phyloP scores from a whole-genome alignment of 192 early-diverging fungal genomes.

The Backusella psychrophila region DNA sequence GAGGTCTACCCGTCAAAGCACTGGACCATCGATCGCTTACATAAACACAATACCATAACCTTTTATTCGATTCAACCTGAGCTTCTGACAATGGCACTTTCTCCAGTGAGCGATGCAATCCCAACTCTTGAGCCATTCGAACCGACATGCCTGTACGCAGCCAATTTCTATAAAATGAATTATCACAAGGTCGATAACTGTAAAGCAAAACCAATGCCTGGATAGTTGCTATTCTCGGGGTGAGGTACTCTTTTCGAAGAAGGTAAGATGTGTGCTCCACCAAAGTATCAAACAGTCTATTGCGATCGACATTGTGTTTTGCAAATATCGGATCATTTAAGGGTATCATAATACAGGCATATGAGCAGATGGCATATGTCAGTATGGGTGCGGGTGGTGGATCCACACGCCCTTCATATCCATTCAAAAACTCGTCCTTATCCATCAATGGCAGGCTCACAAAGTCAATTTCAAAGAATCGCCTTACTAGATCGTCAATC shows the following conservation, averaged over 20 bases:
- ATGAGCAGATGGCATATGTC: constrained; percentile 14
- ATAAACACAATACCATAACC: constrained; percentile 72
- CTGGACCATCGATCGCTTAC: constrained; percentile 60
- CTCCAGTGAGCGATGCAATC: constrained; percentile 63
- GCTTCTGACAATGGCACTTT: constrained; percentile 38
- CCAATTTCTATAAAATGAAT: constrained; percentile 21
- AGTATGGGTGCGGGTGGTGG: constrained; percentile 11
- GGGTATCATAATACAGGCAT: constrained; percentile 10
- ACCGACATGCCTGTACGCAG: constrained; percentile 50
- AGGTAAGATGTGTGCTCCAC: constrained; percentile 5
- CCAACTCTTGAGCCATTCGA: constrained; percentile 75
- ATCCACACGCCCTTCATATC: neutral
- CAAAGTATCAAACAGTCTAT: constrained; percentile 11
- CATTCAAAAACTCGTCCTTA: constrained; percentile 6
- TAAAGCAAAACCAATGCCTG: constrained; percentile 64
- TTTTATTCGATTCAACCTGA: constrained; percentile 56
- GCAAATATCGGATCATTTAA: constrained; percentile 13
- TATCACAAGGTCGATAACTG: constrained; percentile 38
- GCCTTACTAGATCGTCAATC: neutral
- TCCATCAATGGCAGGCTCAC: constrained; percentile 17
- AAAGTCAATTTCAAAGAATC: constrained; percentile 15
- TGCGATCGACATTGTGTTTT: neutral
- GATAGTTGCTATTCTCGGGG: constrained; percentile 48
- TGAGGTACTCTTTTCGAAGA: constrained; percentile 59
- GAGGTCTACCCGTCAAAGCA: constrained; percentile 34